Base-by-base conservation (phyloP, 768 basidiomycete species). In the Boletus pseudo-olivaceus region DNA sequence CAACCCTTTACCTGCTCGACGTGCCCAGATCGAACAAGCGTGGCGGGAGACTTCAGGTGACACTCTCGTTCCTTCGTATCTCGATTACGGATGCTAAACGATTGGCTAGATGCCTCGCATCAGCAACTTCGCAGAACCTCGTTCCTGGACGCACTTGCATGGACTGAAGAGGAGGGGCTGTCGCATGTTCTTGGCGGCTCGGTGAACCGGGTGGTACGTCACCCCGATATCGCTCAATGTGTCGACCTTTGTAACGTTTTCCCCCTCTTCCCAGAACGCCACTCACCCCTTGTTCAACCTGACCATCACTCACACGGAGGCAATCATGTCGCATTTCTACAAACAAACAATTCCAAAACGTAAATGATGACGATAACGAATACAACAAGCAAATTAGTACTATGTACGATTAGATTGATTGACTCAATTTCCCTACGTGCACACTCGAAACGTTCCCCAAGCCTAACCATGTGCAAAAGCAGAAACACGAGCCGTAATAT, bases 211-310 rank as follows among this genome's bases (percentile, higher is more conserved):
- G 74, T 90, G 47, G 84, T 88, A 61, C 56, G 85, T 47, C 11
- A 12, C 15, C 35, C 15, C 6, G 53, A 26, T n/a, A 10, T 56
- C 49, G 4, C 37, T 20, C 23, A 9, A 6, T n/a, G 23, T 0
- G 1, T 17, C 6, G 12, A 11, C 2, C 14, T n/a, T 34, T 8
- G 17, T 54, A 6, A 55, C 17, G 35, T n/a, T 37, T 3, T 14
- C 7, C 14, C 6, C 19, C 19, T 1, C 20, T 11, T 17, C 11
- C 6, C 55, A 92, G 89, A 93, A 93, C 62, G 88, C 90, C 7
- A 88, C 87, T 0, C 87, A 90, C 56, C 90, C 90, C 0, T 56
- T 92, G 14, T 87, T 90, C 70, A 89, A 90, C 58, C 69, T 93
- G 45, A 85, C 88, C 0, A 73, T 83, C 4, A 83, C 88, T 0